These are phyloP conservation scores for Mucor indicus DNA, from an alignment of 371 early-diverging fungal genomes.

Conservation along the genomic window DNA sequence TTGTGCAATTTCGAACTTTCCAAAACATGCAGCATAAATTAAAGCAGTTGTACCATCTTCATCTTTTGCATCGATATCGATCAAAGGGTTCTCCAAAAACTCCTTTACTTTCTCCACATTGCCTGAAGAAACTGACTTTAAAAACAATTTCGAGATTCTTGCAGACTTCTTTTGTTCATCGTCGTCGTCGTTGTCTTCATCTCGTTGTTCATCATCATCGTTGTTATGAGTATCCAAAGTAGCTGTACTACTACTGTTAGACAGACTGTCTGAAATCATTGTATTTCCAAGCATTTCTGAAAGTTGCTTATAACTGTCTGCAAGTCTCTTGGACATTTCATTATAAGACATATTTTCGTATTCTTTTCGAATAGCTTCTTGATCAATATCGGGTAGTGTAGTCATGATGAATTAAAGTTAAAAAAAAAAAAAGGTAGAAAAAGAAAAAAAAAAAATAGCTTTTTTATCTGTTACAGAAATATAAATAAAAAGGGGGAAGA, in stretches of 20 bases:
- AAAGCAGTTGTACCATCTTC: constrained; percentile 83
- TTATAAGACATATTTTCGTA: constrained; percentile 46
- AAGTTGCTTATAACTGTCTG: constrained; percentile 41
- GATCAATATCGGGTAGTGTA: neutral
- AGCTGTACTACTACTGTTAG: constrained; percentile 1
- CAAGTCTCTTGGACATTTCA: constrained; percentile 38
- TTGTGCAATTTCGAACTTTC: constrained; percentile 66
- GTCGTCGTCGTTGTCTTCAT: constrained; percentile 41
- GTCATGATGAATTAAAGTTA: neutral
- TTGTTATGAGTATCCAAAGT: constrained; percentile 1
- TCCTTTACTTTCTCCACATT: constrained; percentile 88
- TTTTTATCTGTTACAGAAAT: no score
- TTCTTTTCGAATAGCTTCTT: constrained; percentile 23
- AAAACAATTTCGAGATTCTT: constrained; percentile 30
- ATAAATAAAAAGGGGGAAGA: no score
- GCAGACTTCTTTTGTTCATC: constrained; percentile 61
- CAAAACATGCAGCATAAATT: constrained; percentile 88
- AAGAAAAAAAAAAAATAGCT: neutral
- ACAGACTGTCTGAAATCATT: constrained; percentile 11
- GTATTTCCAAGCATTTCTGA: constrained; percentile 35
- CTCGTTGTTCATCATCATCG: constrained; percentile 10
- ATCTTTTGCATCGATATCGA: constrained; percentile 79
- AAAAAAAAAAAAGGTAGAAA: neutral
- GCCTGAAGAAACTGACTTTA: constrained; percentile 74
- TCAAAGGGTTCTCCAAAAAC: constrained; percentile 56